Evolutionary conservation across 192 early-diverging fungal species (phyloP), one percentile per base, ranked within the genome.

Genomic region (Umbelopsis vinacea): DNA sequence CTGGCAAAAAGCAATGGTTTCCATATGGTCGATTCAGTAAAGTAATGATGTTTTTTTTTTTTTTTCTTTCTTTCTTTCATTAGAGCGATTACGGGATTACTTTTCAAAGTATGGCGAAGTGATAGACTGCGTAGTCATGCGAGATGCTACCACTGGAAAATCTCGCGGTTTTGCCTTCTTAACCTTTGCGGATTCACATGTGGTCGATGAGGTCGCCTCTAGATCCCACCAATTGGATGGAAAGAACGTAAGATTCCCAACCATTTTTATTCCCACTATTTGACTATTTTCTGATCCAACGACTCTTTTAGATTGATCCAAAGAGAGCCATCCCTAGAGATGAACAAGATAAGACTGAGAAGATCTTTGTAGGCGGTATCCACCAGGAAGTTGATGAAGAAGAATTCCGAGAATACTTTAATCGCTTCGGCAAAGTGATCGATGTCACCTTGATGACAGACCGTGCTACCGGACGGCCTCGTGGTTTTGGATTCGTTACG

Each of bases 401-500:
- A 50, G 87, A 90, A 81, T 91, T 97, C 74, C 85, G 87, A 37
- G 86, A 92, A 50, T 97, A 94, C 78, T 97, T 97, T 81, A 81
- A 81, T 47, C 87, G 90, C 70, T 97, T 94, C 77, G 96, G 96
- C 1, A 86, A 80, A 54, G 91, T 97, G 47, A 78, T 91, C 26
- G 95, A 97, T 74, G 92, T 91, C 55, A 90, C 90, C 7, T 77
- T 97, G 45, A 94, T 96, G 93, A 86, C 86, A 22, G 94, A 96
- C 78, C 86, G 88, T n/a, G 85, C 86, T 67, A 92, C 94, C 2
- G 92, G 93, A n/a, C 87, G 92, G 54, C 91, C 94, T 21, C 92
- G 96, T 47, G 95, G 96, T 8, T 97, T 97, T 84, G 96, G 96
- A 12, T 97, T 97, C 84, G 92, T 97, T 54, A 95, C 94, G 0